Conservation (phyloP, 805 yeast genomes). For the Geotrichum ghanense region DNA sequence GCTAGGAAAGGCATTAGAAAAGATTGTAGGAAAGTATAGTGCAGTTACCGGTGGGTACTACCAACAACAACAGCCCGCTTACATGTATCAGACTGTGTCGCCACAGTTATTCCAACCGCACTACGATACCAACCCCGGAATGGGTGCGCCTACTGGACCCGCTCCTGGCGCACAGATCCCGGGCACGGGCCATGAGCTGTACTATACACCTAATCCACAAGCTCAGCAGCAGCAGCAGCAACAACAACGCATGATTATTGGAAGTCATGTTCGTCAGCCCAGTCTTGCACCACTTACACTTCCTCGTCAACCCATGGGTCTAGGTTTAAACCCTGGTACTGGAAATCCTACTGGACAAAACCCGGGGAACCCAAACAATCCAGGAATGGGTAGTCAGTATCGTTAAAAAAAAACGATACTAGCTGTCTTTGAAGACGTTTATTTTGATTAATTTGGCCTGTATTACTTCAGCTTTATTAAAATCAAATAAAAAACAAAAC, state of each 20-base stretch:
- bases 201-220: background rate
- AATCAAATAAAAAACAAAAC: too few relatives aligned
- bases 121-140: background rate
- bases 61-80: slow-evolving; percentile 1
- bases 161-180: background rate
- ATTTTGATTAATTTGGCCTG: too few relatives aligned
- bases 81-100: slow-evolving; percentile 1
- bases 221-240: background rate
- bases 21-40: slow-evolving; percentile 47
- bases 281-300: background rate
- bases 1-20: slow-evolving; percentile 40
- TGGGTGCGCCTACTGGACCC: background rate
- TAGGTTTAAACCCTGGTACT: background rate
- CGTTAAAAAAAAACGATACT: too few relatives aligned
- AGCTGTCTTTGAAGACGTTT: too few relatives aligned
- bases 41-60: slow-evolving; percentile 14
- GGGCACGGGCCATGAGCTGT: background rate
- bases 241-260: background rate
- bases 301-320: background rate
- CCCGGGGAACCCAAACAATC: background rate
- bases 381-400: background rate
- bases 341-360: background rate
- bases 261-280: slow-evolving; percentile 1
- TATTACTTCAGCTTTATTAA: too few relatives aligned
- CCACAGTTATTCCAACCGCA: background rate